Evolutionary conservation across 2,329 filamentous ascomycete genomes (phyloP).

Genomic region (Pseudogymnoascus sp.): DNA sequence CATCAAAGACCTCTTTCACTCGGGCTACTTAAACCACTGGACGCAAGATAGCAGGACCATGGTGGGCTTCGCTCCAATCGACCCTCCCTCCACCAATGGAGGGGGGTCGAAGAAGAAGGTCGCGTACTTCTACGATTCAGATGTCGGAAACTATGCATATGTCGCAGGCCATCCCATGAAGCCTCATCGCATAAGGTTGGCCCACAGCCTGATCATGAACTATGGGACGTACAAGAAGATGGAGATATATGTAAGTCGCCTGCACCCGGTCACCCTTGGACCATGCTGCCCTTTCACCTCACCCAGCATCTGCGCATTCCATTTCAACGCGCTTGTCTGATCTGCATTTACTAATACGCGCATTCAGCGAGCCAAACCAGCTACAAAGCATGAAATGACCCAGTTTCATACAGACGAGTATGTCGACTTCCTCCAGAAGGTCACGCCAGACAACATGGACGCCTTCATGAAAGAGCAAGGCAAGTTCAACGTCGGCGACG

Average conservation of each 20-base stretch:
- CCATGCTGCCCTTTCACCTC: background rate
- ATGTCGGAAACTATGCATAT: constrained; percentile 97
- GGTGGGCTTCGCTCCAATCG: constrained; percentile 42
- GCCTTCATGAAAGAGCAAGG: constrained; percentile 81
- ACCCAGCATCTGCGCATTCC: constrained; percentile 10
- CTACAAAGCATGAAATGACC: constrained; percentile 80
- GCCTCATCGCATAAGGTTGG: constrained; percentile 87
- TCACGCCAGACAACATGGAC: constrained; percentile 98
- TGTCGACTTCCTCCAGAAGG: constrained; percentile 87
- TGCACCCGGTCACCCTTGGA: background rate
- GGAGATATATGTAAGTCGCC: constrained; percentile 77
- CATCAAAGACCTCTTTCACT: background rate
- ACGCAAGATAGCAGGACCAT: constrained; percentile 12
- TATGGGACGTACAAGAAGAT: constrained; percentile 95
- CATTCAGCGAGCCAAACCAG: constrained; percentile 68
- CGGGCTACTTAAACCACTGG: background rate
- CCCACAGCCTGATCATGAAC: constrained; percentile 91
- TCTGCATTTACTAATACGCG: constrained; percentile 1
- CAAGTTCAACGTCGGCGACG: constrained; percentile 91
- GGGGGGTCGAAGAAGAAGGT: constrained; percentile 65
- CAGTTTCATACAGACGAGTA: constrained; percentile 95
- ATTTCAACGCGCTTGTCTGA: background rate
- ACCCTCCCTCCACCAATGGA: constrained; percentile 41
- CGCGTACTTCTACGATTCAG: constrained; percentile 96
- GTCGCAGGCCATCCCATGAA: constrained; percentile 98